A percentile compares a stretch with the other conserved stretches of the same genome.
phyloP scores from a whole-genome alignment of 345 rosid genomes.

The Populus euphratica region DNA sequence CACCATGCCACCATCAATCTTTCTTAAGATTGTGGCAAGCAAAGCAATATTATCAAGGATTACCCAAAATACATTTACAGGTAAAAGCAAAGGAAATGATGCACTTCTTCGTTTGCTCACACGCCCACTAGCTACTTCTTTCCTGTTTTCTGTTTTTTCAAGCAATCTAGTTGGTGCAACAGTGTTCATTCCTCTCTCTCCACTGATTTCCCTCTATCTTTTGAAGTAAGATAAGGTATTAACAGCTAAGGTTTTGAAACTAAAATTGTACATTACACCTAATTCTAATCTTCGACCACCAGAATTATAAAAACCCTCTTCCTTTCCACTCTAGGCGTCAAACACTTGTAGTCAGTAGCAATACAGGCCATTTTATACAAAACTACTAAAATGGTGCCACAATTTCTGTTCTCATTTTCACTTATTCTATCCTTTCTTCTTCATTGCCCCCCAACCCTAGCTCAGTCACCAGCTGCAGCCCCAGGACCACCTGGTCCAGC shows the following conservation, averaged over 20 bases:
- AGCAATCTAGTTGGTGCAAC: background rate
- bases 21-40: background rate
- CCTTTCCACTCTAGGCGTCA: background rate
- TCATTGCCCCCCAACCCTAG: background rate
- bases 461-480: conserved; percentile 5
- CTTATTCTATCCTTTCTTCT: background rate
- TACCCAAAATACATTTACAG: background rate
- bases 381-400: background rate
- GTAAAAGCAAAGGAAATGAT: background rate
- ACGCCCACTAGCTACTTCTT: background rate
- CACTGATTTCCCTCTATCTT: background rate
- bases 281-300: background rate
- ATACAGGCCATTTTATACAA: background rate
- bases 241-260: background rate
- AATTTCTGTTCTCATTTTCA: background rate
- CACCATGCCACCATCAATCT: background rate
- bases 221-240: background rate
- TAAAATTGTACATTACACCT: background rate
- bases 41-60: background rate
- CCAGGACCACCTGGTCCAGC: conserved; percentile 27
- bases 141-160: background rate
- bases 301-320: background rate
- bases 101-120: background rate
- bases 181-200: background rate
- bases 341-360: background rate